Base-by-base conservation (phyloP, 495 filamentous ascomycete genomes). In the Daldinia concentrica region DNA sequence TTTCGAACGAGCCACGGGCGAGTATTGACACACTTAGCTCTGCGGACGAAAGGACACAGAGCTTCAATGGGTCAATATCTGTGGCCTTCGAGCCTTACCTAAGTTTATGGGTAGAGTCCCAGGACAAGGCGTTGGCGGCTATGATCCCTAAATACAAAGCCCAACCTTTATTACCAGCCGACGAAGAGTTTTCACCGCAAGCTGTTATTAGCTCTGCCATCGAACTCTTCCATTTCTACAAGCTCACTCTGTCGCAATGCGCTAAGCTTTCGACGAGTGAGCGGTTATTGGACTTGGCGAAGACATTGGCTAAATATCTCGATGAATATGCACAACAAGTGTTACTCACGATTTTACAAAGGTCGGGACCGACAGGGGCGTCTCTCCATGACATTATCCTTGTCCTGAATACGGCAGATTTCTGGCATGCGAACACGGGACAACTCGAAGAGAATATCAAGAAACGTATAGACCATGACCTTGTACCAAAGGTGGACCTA, bases 51-150 rank as follows among this genome's bases (percentile, higher is more conserved):
- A 86, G 87, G 71, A 83, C 89, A 3, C 89, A 91, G 4, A 90
- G 88, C 54, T 97, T 97, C 78, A 91, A 93, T 45, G 94, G 96
- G 62, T 91, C 92, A 7, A 97, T 99, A 71, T 99, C 95, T 0
- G 94, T 97, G 64, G 95, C 95, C 1, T 99, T 99, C 68, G 95
- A 98, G 77, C 95, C 95, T 9, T 98, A 98, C 78, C 85, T 99
- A 43, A 97, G 93, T 76, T 83, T 98, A 9, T 99, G 95, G 95
- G 94, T 99, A 24, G 95, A 98, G 66, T 92, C 92, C 29, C 95
- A 98, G 79, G 95, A 98, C 75, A 94, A 91, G 83, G 90, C 96
- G 66, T 83, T 99, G 29, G 91, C 93, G 11, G 83, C 85, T 6
- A 89, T 98, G 82, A 91, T 99, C 61, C 94, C 93, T 3, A 93